Evolutionary conservation across 1,139 yeast species (phyloP).

Genomic region (Candida sp.): DNA sequence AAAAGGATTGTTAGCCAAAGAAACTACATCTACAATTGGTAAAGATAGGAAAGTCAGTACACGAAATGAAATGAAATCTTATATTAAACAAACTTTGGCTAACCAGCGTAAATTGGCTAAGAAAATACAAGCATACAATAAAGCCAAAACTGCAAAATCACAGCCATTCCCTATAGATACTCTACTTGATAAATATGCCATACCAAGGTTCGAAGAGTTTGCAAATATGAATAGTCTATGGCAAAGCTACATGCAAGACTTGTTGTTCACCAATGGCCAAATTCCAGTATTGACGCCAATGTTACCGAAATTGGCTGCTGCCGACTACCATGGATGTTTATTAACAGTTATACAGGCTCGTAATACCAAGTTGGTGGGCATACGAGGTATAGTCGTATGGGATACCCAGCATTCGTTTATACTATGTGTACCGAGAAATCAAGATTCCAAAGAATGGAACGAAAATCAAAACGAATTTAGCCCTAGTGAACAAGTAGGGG

Average conservation of each 20-base stretch:
- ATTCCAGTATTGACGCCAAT: conserved; percentile 28
- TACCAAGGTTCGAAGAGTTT: conserved; percentile 56
- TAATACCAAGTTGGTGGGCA: conserved; percentile 60
- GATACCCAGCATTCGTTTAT: conserved; percentile 80
- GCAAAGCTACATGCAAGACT: conserved; percentile 55
- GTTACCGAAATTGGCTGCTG: conserved; percentile 62
- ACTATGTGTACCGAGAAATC: conserved; percentile 50
- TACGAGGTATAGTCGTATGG: conserved; percentile 79
- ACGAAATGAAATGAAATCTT: conserved; percentile 42
- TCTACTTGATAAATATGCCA: conserved; percentile 28
- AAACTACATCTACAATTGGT: conserved; percentile 8
- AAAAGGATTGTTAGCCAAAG: conserved; percentile 16
- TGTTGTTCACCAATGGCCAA: conserved; percentile 36
- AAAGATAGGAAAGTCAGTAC: conserved; percentile 26
- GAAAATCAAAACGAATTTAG: conserved; percentile 13
- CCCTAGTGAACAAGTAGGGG: conserved; percentile 43
- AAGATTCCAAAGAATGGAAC: conserved; percentile 31
- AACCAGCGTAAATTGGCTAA: conserved; percentile 36
- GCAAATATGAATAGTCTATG: conserved; percentile 53
- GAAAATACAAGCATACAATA: conserved; percentile 27
- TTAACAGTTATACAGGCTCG: conserved; percentile 57
- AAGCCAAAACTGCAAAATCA: conserved; percentile 9
- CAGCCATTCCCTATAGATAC: conserved; percentile 24
- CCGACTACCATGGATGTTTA: conserved; percentile 82
- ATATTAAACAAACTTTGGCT: conserved; percentile 31